Evolutionary conservation across 257 asterid species (phyloP), one percentile per base, ranked within the genome.

Genomic region (Mentha longifolia): DNA sequence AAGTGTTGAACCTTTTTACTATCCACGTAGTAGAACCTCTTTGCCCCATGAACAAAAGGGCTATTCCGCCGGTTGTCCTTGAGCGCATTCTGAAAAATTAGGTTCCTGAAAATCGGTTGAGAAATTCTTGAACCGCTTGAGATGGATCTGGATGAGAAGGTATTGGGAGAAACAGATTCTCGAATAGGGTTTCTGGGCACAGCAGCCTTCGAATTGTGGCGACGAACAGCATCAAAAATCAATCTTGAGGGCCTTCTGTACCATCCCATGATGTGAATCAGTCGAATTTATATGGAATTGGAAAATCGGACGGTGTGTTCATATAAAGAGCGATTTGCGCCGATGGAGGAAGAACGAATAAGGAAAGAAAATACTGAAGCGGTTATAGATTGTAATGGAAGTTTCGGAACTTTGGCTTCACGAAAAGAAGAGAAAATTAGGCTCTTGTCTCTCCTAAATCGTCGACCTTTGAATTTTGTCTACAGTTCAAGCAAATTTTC

Each of bases 1-100:
- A 95, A 95, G 60, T 89, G 98, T 43, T 71, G 68, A 35, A 91
- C 81, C 19, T 78, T 86, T 61, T 73, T 19, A 60, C 80, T 67
- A 61, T 88, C 98, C 3, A 87, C 92, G 45, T 83, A 88, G 86
- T 88, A 95, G 70, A 80, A 85, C 74, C 99, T 85, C 84, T 79
- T 92, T 5, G 88, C 83, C 61, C 88, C 95, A 30, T 72, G 72
- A 11, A 77, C 62, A 49, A 84, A 88, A 58, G 96, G 86, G 81
- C 17, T 73, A 25, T 43, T 64, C n/a, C 64, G 39, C 8, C 68
- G 79, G 61, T 46, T 77, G 73, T 51, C 78, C n/a, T 73, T 47
- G 9, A 78, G 17, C 22, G 78, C 84, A 9, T 64, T 73, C 43
- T 76, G 82, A 65, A 71, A 73, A 68, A 63, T 68, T 4, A 85